Percentiles rank a stretch among this genome's conserved stretches.
Conservation (phyloP, 805 yeast species). For the Barnettozyma vustinii region DNA sequence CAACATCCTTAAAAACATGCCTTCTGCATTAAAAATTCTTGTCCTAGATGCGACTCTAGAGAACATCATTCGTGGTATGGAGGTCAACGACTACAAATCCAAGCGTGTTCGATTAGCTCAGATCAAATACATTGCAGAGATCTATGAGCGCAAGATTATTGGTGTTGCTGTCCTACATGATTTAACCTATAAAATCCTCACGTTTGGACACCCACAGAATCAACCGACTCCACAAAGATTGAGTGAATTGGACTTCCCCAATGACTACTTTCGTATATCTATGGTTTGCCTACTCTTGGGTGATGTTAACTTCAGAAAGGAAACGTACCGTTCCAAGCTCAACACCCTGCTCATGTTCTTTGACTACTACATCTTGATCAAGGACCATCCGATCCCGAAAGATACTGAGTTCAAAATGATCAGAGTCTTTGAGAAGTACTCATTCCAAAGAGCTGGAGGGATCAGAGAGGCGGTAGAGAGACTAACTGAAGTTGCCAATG, state of each 20-base stretch:
- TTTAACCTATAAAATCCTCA: slow-evolving; percentile 49
- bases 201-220: slow-evolving; percentile 59
- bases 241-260: slow-evolving; percentile 51
- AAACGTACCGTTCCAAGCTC: slow-evolving; percentile 24
- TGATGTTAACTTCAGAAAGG: slow-evolving; percentile 21
- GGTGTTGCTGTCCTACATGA: slow-evolving; percentile 42
- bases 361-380: slow-evolving; percentile 66
- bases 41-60: slow-evolving; percentile 64
- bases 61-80: slow-evolving; percentile 59
- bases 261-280: slow-evolving; percentile 68
- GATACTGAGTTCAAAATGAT: slow-evolving; percentile 53
- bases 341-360: slow-evolving; percentile 48
- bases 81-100: slow-evolving; percentile 50
- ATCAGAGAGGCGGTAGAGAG: slow-evolving; percentile 39
- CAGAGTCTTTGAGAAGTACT: slow-evolving; percentile 35
- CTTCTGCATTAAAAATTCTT: slow-evolving; percentile 36
- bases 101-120: slow-evolving; percentile 61
- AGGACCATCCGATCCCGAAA: slow-evolving; percentile 55
- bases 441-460: slow-evolving; percentile 31
- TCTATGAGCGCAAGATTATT: slow-evolving; percentile 45
- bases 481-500: slow-evolving; percentile 30
- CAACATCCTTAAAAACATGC: slow-evolving; percentile 35
- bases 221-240: slow-evolving; percentile 42
- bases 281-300: slow-evolving; percentile 42
- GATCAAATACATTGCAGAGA: slow-evolving; percentile 52